Base-by-base conservation (phyloP, 164 flowering plant species). In the Warburgia ugandensis region DNA sequence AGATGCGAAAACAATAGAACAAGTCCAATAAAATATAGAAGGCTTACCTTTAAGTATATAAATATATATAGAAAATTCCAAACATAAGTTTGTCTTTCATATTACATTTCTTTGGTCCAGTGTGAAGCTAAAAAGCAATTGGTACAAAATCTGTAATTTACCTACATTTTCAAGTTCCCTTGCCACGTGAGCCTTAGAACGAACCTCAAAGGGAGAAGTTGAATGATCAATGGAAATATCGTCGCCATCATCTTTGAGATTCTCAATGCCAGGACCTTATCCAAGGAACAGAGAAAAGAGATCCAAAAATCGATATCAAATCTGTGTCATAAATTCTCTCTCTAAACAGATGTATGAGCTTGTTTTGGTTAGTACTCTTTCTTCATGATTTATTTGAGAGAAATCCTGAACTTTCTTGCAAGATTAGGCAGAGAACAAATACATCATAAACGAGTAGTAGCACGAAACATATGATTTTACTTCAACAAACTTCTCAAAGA, bases 101-200 rank as follows among this genome's bases (percentile, higher is more conserved):
- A 3, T 22, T 16, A 14, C 16, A 16, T 16, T 39, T 13, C 3
- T 39, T 14, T 16, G 8, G 16, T 2, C 16, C 6, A 10, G 8
- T 5, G 4, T 16, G 7, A n/a, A 14, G 8, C 6, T 3, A 50
- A 20, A 33, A n/a, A 11, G 42, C 12, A 51, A 5, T 14, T n/a
- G n/a, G n/a, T n/a, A n/a, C n/a, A n/a, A 7, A 23, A 53, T 17
- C 14, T 2, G 38, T 29, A 52, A 31, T 51, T 50, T 29, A 68
- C 96, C 75, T 71, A 83, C 98, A 68, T 80, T 70, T 20, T 88
- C 96, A 56, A 92, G 91, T 53, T 86, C 84, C 62, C 84, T 85
- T 32, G 72, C 41, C 56, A 65, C 38, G 41, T 49, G 61, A 48
- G 60, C 45, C 48, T 62, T 69, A 36, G 17, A 56, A 50, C 64